Evolutionary conservation across 805 yeast species (phyloP), one percentile per base, ranked within the genome.

Genomic region (Cyberlindnera mississippiensis): DNA sequence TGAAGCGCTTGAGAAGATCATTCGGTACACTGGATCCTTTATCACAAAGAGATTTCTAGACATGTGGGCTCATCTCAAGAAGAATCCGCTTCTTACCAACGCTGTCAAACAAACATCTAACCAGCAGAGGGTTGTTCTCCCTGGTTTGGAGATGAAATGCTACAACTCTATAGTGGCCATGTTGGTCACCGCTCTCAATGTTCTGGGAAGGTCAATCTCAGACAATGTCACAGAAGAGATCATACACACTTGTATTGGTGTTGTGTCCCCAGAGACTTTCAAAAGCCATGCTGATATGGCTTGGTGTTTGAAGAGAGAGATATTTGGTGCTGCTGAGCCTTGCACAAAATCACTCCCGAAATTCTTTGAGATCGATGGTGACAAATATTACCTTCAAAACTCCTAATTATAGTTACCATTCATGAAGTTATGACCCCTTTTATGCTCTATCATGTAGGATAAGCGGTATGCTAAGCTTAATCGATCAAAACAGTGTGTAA

Each of bases 21-120:
- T 71, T 1, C 56, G 55, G 28, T 71, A 61, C 46, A 63, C 66
- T 13, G 78, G 76, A 30, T 60, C 68, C 13, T 80, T 79, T 49
- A 57, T 78, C 46, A 56, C 71, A 5, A 59, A 66, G 19, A 66
- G 73, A 40, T 76, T 76, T 41, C 46, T 66, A 20, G 77, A 73
- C 4, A 51, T 78, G 35, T 77, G 79, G 75, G 59, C 56, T 2
- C 14, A 17, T 0, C 33, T 61, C 9, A 40, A 50, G 16, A 29
- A 29, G 6, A 49, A 43, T 18, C 40, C 46, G 0, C 28, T 56
- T 14, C 33, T 54, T n/a, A 41, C 37, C 2, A 34, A 40, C 9
- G 52, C 50, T 2, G 20, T 38, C 3, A 49, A 40, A 15, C 49
- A 44, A 7, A 4, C 45, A 1, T 18, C 33, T 1, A 28, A 26